Percentiles rank a stretch among this genome's conserved stretches.
phyloP scores from a whole-genome alignment of 208 protist genomes.

The Sergeia podlipaevii region DNA sequence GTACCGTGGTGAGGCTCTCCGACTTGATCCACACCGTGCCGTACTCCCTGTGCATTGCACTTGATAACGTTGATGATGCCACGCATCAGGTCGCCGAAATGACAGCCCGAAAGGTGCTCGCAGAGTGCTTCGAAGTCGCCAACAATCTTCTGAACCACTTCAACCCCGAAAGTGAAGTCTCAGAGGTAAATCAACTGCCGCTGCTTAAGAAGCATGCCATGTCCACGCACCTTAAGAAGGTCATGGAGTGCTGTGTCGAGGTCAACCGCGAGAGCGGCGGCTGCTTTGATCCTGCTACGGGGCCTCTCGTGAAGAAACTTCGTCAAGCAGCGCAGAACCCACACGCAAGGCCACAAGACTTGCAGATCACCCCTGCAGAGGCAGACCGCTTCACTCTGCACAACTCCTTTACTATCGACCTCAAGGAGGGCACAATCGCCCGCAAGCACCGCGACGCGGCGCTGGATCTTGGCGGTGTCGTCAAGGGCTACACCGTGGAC shows the following conservation, averaged over 20 bases:
- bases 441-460: constrained; percentile 23
- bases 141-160: constrained; percentile 32
- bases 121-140: constrained; percentile 57
- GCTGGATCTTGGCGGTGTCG: constrained; percentile 41
- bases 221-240: constrained; percentile 23
- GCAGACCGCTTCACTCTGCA: constrained; percentile 25
- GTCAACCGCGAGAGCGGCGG: constrained; percentile 26
- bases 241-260: constrained; percentile 29
- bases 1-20: constrained; percentile 25
- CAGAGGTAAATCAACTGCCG: constrained; percentile 18
- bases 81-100: constrained; percentile 7
- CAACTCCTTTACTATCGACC: constrained; percentile 28
- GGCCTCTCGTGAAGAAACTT: constrained; percentile 16
- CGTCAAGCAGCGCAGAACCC: constrained; percentile 11
- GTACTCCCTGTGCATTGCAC: constrained; percentile 41
- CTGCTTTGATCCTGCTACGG: constrained; percentile 35
- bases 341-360: not conserved
- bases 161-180: constrained; percentile 50
- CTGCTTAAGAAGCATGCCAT: constrained; percentile 26
- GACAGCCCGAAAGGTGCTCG: constrained; percentile 22
- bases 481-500: constrained; percentile 51
- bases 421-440: constrained; percentile 28
- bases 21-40: constrained; percentile 72
- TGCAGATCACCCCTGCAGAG: constrained; percentile 20
- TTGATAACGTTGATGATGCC: constrained; percentile 14